Evolutionary conservation across 2,329 filamentous ascomycete species (phyloP), one percentile per base, ranked within the genome.

Genomic region (Beauveria sp.): DNA sequence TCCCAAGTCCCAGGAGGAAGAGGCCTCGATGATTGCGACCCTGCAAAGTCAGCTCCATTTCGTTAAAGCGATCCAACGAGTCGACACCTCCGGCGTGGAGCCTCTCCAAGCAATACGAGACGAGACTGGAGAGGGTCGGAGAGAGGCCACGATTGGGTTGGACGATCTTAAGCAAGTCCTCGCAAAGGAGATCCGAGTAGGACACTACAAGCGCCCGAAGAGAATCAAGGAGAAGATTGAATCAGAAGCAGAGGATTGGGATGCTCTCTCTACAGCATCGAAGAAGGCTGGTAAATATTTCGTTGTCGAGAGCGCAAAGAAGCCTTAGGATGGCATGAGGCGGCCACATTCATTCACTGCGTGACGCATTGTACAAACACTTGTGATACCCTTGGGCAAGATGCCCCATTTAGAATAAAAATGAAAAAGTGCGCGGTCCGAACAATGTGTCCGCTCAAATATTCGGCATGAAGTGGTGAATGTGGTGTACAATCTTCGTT

Each of bases 31-130:
- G 84, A 81, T 96, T 3, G 71, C 81, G 24, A 93, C 88, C 1
- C 81, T 99, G 2, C 82, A 87, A 58, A 86, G 89, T 38, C 95
- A 99, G 71, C 83, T 99, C 0, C 88, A 89, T 69, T 99, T 99
- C 70, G 92, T 98, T n/a, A 86, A 85, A 64, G 85, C 91, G 64
- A 86, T 98, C 22, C 93, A 96, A 70, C 78, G 81, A 50, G 87
- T 96, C 54, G 83, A 96, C 72, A 93, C 91, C 0, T 75, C 79
- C 0, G 86, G 82, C 3, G 79, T 97, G 0, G 80, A 86, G 61
- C 93, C 95, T 0, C 75, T 99, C 49, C 81, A 84, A 56, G 87
- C 88, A 50, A 88, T 98, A 62, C 85, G 91, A 58, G 93, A 98
- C 71, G 93, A 95, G 77, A 90, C 89, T 1, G 70, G 75, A 43